Base-by-base conservation (phyloP, 257 asterid species). In the Fraxinus excelsior region DNA sequence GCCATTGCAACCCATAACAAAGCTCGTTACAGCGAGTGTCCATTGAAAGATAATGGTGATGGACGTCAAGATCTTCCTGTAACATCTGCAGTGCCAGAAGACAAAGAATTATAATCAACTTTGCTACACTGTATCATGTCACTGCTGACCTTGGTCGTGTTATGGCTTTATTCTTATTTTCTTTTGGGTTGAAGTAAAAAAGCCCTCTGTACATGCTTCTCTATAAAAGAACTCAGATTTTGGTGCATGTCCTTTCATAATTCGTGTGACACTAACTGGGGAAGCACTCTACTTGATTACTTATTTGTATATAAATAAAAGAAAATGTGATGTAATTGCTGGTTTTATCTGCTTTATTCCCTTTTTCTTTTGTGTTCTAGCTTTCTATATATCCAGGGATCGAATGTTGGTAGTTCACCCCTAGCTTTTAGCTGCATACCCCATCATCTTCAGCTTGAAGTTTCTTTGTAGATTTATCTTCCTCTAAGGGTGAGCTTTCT, bases 1-100 rank as follows among this genome's bases (percentile, higher is more conserved):
- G 91, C 95, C 32, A 90, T 90, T 71, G 87, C 79, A 42, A 37
- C 67, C 19, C 85, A 88, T 60, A 86, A 82, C 49, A 78, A 81
- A 42, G 73, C 84, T 78, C 18, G 38, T 35, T 77, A 69, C 14
- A 74, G 65, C 10, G 79, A 66, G 74, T 71, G 56, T 80, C 67
- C 73, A 5, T 49, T 19, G 53, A 80, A 80, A 34, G 75, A 68
- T 75, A 79, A 53, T 29, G 86, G 79, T 68, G 83, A 78, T 74
- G 62, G 76, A 40, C 70, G 72, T 66, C 73, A 72, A 46, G 68
- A 77, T 74, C 74, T 71, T n/a, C 72, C 49, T 40, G 83, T 77
- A 68, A 71, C 58, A 68, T 80, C 81, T 28, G 64, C 71, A 67
- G 77, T 71, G 21, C 77, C 56, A 3, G 79, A 80, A 46, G 78